Evolutionary conservation across 176 grass and related monocot genomes (phyloP).

Genomic region (Chloris gayana): DNA sequence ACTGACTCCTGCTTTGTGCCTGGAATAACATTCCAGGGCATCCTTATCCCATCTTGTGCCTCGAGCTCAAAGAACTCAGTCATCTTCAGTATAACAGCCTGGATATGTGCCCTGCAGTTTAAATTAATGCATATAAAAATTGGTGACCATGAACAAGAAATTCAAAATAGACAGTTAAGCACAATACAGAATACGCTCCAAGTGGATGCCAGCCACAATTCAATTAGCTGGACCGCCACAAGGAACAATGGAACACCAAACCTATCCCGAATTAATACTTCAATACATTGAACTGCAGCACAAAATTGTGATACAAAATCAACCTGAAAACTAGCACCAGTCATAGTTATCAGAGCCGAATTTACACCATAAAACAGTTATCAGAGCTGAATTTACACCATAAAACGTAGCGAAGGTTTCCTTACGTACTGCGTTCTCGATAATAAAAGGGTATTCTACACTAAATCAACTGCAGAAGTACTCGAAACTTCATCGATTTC

Average conservation of each 20-base stretch:
- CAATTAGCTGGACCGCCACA: constrained; percentile 11
- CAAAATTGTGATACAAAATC: background rate
- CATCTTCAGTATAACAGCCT: constrained; percentile 54
- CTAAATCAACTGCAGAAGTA: background rate
- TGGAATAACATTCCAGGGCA: constrained; percentile 95
- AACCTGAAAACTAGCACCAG: background rate
- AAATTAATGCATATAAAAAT: constrained; percentile 15
- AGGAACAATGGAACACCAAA: background rate
- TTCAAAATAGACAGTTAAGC: background rate
- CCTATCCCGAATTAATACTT: background rate
- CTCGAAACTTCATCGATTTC: background rate
- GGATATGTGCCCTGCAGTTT: constrained; percentile 27
- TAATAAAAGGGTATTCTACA: background rate
- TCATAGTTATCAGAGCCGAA: background rate
- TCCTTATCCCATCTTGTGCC: constrained; percentile 72
- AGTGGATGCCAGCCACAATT: background rate
- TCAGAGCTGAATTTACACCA: background rate
- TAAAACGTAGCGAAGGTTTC: background rate
- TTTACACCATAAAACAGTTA: background rate
- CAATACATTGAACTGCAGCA: background rate
- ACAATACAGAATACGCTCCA: background rate
- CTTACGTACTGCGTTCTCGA: background rate
- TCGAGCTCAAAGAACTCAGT: constrained; percentile 84
- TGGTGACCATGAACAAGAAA: background rate
- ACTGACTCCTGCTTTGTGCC: constrained; percentile 68